Conservation (phyloP, 140 eudicot genomes). For the Stevia rebaudiana region DNA sequence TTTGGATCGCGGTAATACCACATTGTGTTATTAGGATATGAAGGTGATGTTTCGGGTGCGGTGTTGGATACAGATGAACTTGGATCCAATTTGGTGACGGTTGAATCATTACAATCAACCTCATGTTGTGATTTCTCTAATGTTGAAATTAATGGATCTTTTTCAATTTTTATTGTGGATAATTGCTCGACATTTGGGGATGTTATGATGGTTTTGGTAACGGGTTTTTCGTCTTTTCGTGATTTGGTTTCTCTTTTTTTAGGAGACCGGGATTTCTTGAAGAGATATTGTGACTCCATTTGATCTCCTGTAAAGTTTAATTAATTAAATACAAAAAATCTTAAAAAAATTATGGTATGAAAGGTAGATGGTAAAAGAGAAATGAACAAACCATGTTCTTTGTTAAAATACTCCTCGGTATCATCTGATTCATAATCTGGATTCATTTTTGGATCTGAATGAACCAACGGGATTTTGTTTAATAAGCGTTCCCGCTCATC, state of each 20-base stretch:
- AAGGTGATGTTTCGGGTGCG: conserved; percentile 38
- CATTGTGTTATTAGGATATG: conserved; percentile 32
- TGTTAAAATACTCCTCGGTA: conserved; percentile 35
- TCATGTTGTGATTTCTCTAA: conserved; percentile 36
- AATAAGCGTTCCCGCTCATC: conserved; percentile 79
- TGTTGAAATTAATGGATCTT: conserved; percentile 27
- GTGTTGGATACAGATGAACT: conserved; percentile 35
- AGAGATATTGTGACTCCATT: conserved; percentile 33
- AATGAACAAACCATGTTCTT: conserved; percentile 52
- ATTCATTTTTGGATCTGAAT: conserved; percentile 86
- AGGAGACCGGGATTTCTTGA: conserved; percentile 37
- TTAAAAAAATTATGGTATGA: background rate
- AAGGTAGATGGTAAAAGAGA: background rate
- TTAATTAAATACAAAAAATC: background rate
- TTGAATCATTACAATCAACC: conserved; percentile 24
- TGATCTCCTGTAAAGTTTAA: conserved; percentile 43
- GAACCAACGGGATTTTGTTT: conserved; percentile 56
- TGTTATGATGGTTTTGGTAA: conserved; percentile 1
- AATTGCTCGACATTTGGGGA: conserved; percentile 35
- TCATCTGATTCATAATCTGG: conserved; percentile 83
- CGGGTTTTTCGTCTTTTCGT: conserved; percentile 24
- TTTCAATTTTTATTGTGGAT: conserved; percentile 16
- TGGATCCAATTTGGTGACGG: conserved; percentile 25
- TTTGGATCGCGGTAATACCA: conserved; percentile 96
- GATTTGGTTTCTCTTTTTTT: conserved; percentile 27